Percentiles rank a stretch among this genome's conserved stretches.
Evolutionary conservation across 306 rosid genomes (phyloP).

Genomic region (Cicer pinnatifidum): DNA sequence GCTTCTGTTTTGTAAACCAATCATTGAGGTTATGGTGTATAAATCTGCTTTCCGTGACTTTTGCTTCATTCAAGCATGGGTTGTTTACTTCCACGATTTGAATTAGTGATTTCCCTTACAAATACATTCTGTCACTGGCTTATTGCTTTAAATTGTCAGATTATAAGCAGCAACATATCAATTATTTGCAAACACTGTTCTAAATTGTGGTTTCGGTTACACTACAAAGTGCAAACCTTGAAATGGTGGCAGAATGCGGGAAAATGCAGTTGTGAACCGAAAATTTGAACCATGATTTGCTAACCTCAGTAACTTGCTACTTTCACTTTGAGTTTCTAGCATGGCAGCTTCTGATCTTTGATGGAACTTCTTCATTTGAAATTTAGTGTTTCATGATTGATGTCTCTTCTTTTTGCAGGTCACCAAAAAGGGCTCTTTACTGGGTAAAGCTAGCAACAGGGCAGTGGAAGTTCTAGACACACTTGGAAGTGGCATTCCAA

Average conservation of each 20-base stretch:
- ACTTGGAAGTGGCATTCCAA: conserved; percentile 77
- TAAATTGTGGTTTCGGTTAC: too few relatives aligned
- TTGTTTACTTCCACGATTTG: conserved; percentile 1
- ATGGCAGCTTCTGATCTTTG: conserved; percentile 23
- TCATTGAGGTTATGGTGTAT: conserved; percentile 29
- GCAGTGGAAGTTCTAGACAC: conserved; percentile 80
- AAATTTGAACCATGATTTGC: neutral
- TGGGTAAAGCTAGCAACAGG: conserved; percentile 75
- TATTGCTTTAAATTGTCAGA: conserved; percentile 25
- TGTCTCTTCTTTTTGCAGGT: conserved; percentile 51
- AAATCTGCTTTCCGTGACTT: neutral
- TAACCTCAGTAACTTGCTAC: neutral
- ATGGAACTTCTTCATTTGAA: conserved; percentile 19
- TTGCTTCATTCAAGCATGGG: conserved; percentile 19
- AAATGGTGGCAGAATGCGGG: too few relatives aligned
- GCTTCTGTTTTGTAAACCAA: neutral
- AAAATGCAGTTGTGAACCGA: too few relatives aligned
- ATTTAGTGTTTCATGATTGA: conserved; percentile 26
- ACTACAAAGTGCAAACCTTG: too few relatives aligned
- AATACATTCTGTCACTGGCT: neutral
- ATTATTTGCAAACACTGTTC: too few relatives aligned
- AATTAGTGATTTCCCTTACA: neutral
- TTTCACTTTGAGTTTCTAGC: conserved; percentile 9
- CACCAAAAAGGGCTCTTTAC: conserved; percentile 57
- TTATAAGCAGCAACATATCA: neutral